Conservation (phyloP, 208 protist species). For the Leishmania tropica region DNA sequence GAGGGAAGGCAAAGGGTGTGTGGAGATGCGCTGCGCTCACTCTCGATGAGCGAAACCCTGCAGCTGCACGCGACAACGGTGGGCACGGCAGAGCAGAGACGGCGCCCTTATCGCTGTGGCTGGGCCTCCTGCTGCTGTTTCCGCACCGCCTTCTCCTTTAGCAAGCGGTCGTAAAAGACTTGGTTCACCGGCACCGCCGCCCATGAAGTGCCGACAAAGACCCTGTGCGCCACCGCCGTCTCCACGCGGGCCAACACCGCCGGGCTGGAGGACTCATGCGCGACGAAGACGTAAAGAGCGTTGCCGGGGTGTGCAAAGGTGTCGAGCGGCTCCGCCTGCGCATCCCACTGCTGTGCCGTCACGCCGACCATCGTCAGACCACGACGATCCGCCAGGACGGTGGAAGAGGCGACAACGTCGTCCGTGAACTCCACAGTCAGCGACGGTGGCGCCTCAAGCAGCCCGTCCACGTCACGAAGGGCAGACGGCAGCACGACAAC, state of each 20-base stretch:
- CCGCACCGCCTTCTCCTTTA: slow-evolving; percentile 48
- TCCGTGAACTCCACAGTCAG: slow-evolving; percentile 45
- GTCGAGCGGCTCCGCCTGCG: slow-evolving; percentile 39
- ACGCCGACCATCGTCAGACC: slow-evolving; percentile 58
- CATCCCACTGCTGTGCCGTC: slow-evolving; percentile 28
- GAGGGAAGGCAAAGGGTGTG: background rate
- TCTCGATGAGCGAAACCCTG: background rate
- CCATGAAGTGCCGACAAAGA: slow-evolving; percentile 35
- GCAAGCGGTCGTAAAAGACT: slow-evolving; percentile 77
- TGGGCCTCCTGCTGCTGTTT: background rate
- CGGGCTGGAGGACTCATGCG: slow-evolving; percentile 23
- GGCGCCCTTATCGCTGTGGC: background rate
- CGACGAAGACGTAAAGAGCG: slow-evolving; percentile 66
- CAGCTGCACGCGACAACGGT: background rate
- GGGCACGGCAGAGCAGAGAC: background rate
- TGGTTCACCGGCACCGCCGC: slow-evolving; percentile 58
- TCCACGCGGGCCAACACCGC: slow-evolving; percentile 32
- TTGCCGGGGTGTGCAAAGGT: slow-evolving; percentile 56
- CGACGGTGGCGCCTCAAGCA: slow-evolving; percentile 47
- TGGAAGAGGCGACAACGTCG: slow-evolving; percentile 53
- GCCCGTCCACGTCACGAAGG: slow-evolving; percentile 20
- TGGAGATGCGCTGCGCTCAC: background rate
- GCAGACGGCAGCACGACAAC: slow-evolving; percentile 55
- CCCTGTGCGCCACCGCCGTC: slow-evolving; percentile 25
- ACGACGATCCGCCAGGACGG: slow-evolving; percentile 39